Conservation (phyloP, 2,329 filamentous ascomycete species). For the Nigrospora osmanthi region DNA sequence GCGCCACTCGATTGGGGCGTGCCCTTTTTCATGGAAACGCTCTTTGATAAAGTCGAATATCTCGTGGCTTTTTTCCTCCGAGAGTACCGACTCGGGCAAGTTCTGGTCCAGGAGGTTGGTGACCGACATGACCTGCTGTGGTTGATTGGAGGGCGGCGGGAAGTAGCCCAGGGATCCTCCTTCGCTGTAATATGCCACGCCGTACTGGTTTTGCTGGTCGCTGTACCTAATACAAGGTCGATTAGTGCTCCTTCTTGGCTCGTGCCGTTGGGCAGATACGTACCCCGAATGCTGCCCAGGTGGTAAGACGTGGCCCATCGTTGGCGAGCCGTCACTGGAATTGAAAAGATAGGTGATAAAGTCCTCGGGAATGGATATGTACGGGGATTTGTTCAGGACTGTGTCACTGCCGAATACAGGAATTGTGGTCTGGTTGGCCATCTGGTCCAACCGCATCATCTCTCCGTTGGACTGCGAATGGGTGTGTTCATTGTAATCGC, state of each 20-base stretch:
- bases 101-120: conserved; percentile 77
- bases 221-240: conserved; percentile 34
- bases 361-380: conserved; percentile 75
- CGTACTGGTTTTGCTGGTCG: conserved; percentile 42
- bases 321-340: conserved; percentile 46
- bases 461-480: conserved; percentile 38
- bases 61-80: conserved; percentile 79
- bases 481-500: conserved; percentile 36
- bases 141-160: conserved; percentile 39
- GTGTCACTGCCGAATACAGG: conserved; percentile 82
- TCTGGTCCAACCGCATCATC: conserved; percentile 54
- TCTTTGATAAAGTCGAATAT: conserved; percentile 74
- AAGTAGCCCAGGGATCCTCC: conserved; percentile 45
- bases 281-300: conserved; percentile 40
- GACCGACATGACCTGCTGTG: conserved; percentile 82
- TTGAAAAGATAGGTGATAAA: conserved; percentile 83
- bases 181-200: conserved; percentile 41
- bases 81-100: conserved; percentile 71
- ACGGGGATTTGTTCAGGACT: conserved; percentile 74
- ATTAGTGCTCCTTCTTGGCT: conserved; percentile 17
- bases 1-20: conserved; percentile 64
- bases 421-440: conserved; percentile 60
- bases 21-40: conserved; percentile 74
- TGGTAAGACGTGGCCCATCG: conserved; percentile 42
- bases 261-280: conserved; percentile 15